phyloP scores from a whole-genome alignment of 2,329 filamentous ascomycete species.

The Magnaporthiopsis incrustans region DNA sequence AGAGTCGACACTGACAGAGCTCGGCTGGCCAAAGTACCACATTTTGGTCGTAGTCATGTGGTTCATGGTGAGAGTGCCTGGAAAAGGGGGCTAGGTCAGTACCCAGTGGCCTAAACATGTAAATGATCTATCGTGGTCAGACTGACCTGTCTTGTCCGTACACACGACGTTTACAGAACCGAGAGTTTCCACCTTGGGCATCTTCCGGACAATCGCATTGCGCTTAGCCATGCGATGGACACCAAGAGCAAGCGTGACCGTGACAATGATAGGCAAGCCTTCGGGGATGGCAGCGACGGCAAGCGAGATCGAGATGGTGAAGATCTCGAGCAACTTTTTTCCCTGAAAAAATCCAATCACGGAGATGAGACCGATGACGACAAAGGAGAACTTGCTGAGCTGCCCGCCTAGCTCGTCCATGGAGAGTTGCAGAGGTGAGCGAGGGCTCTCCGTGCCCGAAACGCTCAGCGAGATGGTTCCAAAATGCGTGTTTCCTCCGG shows the following conservation, averaged over 20 bases:
- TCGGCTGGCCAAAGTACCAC: constrained; percentile 76
- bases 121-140: neutral
- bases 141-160: constrained; percentile 84
- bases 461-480: constrained; percentile 92
- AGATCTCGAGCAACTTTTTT: constrained; percentile 84
- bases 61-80: constrained; percentile 87
- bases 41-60: constrained; percentile 97
- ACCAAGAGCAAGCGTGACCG: constrained; percentile 87
- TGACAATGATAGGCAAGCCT: constrained; percentile 95
- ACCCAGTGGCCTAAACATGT: neutral
- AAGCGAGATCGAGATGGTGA: constrained; percentile 93
- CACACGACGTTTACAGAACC: constrained; percentile 99
- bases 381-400: constrained; percentile 93
- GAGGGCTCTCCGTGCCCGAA: constrained; percentile 88
- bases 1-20: constrained; percentile 43
- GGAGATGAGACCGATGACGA: constrained; percentile 87
- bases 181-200: constrained; percentile 94
- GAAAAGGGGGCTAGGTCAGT: neutral
- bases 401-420: constrained; percentile 98
- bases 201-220: constrained; percentile 87
- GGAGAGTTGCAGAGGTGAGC: constrained; percentile 86
- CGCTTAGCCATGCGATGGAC: constrained; percentile 94
- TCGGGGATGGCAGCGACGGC: constrained; percentile 95
- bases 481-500: constrained; percentile 88
- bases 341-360: constrained; percentile 85